Evolutionary conservation across 495 filamentous ascomycete species (phyloP).

Genomic region (Penicillium herquei): DNA sequence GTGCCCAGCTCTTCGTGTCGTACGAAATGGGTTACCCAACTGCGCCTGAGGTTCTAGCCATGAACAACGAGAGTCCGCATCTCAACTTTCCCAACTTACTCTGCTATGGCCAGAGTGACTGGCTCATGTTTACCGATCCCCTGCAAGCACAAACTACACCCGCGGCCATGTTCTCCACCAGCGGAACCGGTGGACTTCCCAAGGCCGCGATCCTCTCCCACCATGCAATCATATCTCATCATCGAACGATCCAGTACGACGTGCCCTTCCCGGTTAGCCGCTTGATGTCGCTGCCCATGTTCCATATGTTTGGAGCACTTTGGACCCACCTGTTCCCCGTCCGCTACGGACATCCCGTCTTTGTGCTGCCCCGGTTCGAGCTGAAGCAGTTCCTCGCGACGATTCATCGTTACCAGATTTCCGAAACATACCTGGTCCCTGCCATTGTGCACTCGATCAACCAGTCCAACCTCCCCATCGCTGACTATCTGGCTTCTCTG

Average conservation of each 20-base stretch:
- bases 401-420: constrained; percentile 57
- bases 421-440: constrained; percentile 61
- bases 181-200: constrained; percentile 58
- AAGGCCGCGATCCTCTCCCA: constrained; percentile 57
- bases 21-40: constrained; percentile 23
- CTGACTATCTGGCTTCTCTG: constrained; percentile 48
- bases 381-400: constrained; percentile 52
- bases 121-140: constrained; percentile 51
- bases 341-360: constrained; percentile 54
- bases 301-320: constrained; percentile 60
- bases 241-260: constrained; percentile 47
- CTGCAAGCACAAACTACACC: constrained; percentile 44
- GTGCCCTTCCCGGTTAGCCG: constrained; percentile 47
- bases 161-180: constrained; percentile 54
- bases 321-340: constrained; percentile 53
- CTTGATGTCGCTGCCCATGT: constrained; percentile 62
- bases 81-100: constrained; percentile 45
- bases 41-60: constrained; percentile 20
- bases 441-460: constrained; percentile 56
- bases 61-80: constrained; percentile 16
- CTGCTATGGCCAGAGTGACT: constrained; percentile 50
- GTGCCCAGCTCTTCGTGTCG: constrained; percentile 32
- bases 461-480: constrained; percentile 37
- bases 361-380: constrained; percentile 62
- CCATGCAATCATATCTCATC: constrained; percentile 52